phyloP scores from a whole-genome alignment of 129 eudicot genomes.

The Daucus carota region DH1_v3.0 NC_030383.2:8639001-8639500 shows the following conservation, averaged over 20 bases:
- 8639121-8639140: too few relatives aligned
- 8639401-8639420: too few relatives aligned
- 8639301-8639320: neutral
- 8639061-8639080: too few relatives aligned
- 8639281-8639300: neutral
- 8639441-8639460: neutral
- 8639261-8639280: neutral
- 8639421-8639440: too few relatives aligned
- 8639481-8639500: neutral
- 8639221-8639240: neutral
- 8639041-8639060: too few relatives aligned
- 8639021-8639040: too few relatives aligned
- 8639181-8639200: neutral
- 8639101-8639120: too few relatives aligned
- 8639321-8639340: neutral
- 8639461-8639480: neutral
- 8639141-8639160: too few relatives aligned
- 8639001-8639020: too few relatives aligned
- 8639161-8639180: neutral
- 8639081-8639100: too few relatives aligned
- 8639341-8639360: neutral
- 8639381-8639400: neutral
- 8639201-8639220: neutral
- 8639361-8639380: neutral
- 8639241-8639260: neutral